phyloP scores from a whole-genome alignment of 208 protist genomes.

The Crithidia brevicula region DNA sequence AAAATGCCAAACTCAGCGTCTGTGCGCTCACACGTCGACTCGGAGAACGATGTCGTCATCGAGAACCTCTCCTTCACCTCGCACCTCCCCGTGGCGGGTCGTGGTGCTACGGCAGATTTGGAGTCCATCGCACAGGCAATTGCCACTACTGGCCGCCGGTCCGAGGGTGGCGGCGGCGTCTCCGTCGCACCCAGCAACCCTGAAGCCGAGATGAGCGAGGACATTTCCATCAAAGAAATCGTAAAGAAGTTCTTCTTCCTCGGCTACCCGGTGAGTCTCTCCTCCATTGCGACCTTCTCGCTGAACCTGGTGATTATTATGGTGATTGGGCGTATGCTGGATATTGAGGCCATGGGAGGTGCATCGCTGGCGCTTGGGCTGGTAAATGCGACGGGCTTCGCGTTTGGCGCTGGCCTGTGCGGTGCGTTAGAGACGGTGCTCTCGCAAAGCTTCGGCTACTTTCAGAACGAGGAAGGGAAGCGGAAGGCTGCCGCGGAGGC shows the following conservation, averaged over 20 bases:
- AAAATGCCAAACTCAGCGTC: conserved; percentile 22
- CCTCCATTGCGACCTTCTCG: conserved; percentile 80
- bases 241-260: conserved; percentile 69
- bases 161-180: conserved; percentile 11
- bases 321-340: conserved; percentile 63
- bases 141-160: conserved; percentile 14
- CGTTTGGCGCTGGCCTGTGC: conserved; percentile 82
- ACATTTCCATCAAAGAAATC: conserved; percentile 38
- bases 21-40: conserved; percentile 16
- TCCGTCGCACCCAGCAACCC: conserved; percentile 2
- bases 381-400: conserved; percentile 87
- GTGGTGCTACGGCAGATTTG: conserved; percentile 25
- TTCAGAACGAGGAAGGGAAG: conserved; percentile 40
- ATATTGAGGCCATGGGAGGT: conserved; percentile 70
- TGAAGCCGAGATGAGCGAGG: conserved; percentile 31
- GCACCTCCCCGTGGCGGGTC: conserved; percentile 27
- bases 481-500: conserved; percentile 19
- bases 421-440: conserved; percentile 87
- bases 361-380: conserved; percentile 74
- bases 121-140: conserved; percentile 38
- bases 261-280: conserved; percentile 72
- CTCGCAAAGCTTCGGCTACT: conserved; percentile 77
- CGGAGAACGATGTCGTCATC: conserved; percentile 32
- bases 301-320: conserved; percentile 72
- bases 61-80: conserved; percentile 50